Conservation (phyloP, 257 asterid species). For the Nicotiana benthamiana region DNA sequence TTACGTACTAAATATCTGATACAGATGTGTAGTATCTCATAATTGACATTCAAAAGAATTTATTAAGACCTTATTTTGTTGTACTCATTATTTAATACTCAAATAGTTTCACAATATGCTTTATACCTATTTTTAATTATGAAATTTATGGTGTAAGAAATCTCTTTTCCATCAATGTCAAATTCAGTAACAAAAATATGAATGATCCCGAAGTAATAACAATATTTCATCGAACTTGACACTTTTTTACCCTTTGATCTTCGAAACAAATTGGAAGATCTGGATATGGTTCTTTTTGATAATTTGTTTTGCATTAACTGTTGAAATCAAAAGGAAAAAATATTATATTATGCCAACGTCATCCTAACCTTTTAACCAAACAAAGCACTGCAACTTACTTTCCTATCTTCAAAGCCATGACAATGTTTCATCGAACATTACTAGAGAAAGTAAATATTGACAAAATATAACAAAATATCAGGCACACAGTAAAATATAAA, state of each 20-base stretch:
- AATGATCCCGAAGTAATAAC: background rate
- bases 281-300: background rate
- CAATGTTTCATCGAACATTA: too few species aligned
- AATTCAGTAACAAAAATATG: background rate
- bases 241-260: background rate
- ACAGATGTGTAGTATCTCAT: too few species aligned
- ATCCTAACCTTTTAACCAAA: background rate
- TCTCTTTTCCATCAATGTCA: background rate
- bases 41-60: too few species aligned
- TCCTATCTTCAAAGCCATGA: background rate
- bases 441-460: too few species aligned
- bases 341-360: background rate
- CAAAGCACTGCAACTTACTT: background rate
- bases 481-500: too few species aligned
- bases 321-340: background rate
- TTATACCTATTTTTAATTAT: too few species aligned
- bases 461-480: too few species aligned
- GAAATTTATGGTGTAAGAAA: too few species aligned
- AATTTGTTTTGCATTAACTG: too few species aligned
- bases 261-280: background rate
- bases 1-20: too few species aligned
- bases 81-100: background rate
- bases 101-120: too few species aligned
- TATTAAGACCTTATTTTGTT: too few species aligned
- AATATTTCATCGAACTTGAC: background rate